phyloP scores from a whole-genome alignment of 345 rosid genomes.

The Gossypium thurberi region DNA sequence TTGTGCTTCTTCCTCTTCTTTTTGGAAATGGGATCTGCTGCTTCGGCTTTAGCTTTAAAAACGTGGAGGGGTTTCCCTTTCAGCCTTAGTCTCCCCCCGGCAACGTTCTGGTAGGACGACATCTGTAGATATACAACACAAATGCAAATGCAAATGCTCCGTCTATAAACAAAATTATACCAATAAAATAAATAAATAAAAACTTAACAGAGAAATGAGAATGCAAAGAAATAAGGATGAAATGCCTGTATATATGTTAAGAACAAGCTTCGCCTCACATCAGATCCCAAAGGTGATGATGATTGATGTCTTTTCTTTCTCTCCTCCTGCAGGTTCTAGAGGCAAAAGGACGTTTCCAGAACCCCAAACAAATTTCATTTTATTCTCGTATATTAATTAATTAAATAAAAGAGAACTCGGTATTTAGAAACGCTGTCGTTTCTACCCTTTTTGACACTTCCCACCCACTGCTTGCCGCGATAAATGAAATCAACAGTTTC shows the following conservation, averaged over 20 bases:
- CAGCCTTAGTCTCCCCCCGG: slow-evolving; percentile 24
- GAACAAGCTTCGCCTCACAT: not conserved
- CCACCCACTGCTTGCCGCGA: not conserved
- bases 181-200: not conserved
- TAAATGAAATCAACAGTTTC: too few species aligned
- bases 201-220: not conserved
- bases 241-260: not conserved
- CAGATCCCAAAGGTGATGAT: not conserved
- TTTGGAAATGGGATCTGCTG: slow-evolving; percentile 8
- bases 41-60: slow-evolving; percentile 2
- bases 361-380: not conserved
- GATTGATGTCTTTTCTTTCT: not conserved
- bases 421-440: not conserved
- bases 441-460: not conserved
- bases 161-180: not conserved
- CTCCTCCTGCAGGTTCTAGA: not conserved
- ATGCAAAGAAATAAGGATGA: not conserved
- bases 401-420: not conserved
- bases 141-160: not conserved
- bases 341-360: not conserved
- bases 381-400: not conserved
- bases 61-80: slow-evolving; percentile 22
- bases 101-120: slow-evolving; percentile 26
- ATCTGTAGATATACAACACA: not conserved
- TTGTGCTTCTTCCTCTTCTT: slow-evolving; percentile 19